Conservation (phyloP, 805 yeast species). For the Blastobotrys attinorum region DNA sequence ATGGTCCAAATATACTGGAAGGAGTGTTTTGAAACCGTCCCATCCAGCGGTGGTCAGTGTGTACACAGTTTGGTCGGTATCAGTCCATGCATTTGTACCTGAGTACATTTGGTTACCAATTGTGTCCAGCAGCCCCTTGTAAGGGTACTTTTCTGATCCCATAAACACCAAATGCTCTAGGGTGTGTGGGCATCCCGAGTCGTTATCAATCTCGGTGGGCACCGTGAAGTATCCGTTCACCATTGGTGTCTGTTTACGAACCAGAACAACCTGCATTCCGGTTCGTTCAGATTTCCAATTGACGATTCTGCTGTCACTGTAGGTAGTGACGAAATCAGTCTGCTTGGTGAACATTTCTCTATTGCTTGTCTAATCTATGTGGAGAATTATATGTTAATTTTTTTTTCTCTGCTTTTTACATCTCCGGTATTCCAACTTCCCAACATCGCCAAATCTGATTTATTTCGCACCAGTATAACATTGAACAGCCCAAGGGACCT, state of each 20-base stretch:
- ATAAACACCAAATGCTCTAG: constrained; percentile 88
- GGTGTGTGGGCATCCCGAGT: constrained; percentile 93
- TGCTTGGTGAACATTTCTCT: background rate
- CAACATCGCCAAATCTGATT: too few relatives aligned
- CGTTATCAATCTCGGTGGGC: constrained; percentile 82
- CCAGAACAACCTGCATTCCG: constrained; percentile 70
- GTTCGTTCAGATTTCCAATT: constrained; percentile 77
- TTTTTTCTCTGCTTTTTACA: background rate
- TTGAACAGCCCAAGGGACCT: too few relatives aligned
- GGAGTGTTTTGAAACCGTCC: constrained; percentile 78
- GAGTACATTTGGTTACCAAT: constrained; percentile 80
- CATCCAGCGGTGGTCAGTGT: constrained; percentile 91
- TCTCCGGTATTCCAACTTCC: background rate
- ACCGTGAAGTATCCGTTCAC: constrained; percentile 92
- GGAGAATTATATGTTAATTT: background rate
- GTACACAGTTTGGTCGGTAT: constrained; percentile 90
- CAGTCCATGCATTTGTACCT: constrained; percentile 94
- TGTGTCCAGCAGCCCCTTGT: constrained; percentile 82
- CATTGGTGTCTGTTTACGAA: constrained; percentile 76
- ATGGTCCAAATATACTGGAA: constrained; percentile 90
- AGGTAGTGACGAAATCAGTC: background rate
- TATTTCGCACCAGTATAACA: too few relatives aligned
- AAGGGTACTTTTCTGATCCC: constrained; percentile 88
- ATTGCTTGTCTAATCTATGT: background rate
- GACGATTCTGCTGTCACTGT: constrained; percentile 2